These are phyloP conservation scores for Talaromyces sp. DNA, from an alignment of 2,329 filamentous ascomycete species.

Conservation along the genomic window DNA sequence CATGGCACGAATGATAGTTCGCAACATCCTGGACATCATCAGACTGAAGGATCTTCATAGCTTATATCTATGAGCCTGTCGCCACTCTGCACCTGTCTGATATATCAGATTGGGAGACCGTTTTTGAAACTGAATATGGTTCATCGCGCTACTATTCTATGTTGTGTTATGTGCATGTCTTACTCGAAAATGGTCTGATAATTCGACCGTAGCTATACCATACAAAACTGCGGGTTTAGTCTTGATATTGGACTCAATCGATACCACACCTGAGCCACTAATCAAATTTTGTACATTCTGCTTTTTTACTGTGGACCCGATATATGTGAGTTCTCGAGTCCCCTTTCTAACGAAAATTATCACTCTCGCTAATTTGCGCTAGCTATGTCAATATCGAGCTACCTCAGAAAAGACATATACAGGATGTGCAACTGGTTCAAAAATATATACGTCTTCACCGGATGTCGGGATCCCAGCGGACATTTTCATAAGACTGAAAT, in stretches of 20 bases:
- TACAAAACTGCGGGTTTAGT: neutral
- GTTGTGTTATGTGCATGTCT: neutral
- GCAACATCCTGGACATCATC: conserved; percentile 2
- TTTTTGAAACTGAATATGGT: neutral
- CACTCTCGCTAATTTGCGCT: neutral
- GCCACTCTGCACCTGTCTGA: neutral
- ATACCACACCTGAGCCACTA: neutral
- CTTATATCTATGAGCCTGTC: conserved; percentile 1
- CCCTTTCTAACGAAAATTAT: neutral
- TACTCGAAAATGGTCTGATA: neutral
- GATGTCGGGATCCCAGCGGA: conserved; percentile 63
- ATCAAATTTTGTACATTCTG: neutral
- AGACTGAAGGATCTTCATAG: neutral
- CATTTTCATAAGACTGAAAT: conserved; percentile 69
- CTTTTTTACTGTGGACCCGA: neutral
- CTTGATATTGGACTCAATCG: neutral
- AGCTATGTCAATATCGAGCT: neutral
- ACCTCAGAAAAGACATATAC: neutral
- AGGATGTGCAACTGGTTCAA: conserved; percentile 62
- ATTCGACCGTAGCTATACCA: neutral
- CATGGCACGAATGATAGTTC: neutral
- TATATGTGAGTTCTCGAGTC: neutral
- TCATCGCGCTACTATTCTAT: neutral
- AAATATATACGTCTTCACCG: conserved; percentile 73
- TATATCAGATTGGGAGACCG: neutral